Evolutionary conservation across 768 basidiomycete genomes (phyloP).

Genomic region (Infundibulicybe gibba): DNA sequence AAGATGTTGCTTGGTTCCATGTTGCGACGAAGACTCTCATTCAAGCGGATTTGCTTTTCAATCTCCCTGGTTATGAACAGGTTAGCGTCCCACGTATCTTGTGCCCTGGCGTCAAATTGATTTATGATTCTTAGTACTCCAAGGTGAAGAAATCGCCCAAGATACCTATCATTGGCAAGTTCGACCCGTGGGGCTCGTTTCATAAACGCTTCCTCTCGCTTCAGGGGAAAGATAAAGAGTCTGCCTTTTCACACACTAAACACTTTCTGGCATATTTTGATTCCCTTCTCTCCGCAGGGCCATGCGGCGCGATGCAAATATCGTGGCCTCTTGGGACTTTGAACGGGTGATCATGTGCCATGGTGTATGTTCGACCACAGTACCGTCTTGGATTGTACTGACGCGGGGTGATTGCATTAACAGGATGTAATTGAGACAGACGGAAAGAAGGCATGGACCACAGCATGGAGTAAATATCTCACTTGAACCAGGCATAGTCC

Average conservation of each 20-base stretch:
- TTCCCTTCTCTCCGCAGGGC: conserved; percentile 17
- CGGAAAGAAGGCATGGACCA: conserved; percentile 48
- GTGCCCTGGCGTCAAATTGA: neutral
- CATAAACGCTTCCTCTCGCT: conserved; percentile 24
- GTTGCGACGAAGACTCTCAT: conserved; percentile 60
- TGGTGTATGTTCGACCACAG: conserved; percentile 19
- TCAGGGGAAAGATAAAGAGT: conserved; percentile 26
- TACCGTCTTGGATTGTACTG: neutral
- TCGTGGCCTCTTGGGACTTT: conserved; percentile 65
- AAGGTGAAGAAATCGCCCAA: conserved; percentile 23
- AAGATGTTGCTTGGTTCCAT: conserved; percentile 82
- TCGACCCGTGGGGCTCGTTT: conserved; percentile 23
- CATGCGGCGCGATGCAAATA: conserved; percentile 57
- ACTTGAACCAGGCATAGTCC: neutral
- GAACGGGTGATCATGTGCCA: conserved; percentile 68
- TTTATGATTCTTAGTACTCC: conserved; percentile 22
- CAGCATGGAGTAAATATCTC: conserved; percentile 26
- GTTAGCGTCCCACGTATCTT: conserved; percentile 20
- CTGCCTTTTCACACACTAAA: conserved; percentile 9
- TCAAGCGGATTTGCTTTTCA: conserved; percentile 76
- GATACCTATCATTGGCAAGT: conserved; percentile 21
- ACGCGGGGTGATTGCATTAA: neutral
- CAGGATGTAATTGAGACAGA: conserved; percentile 53
- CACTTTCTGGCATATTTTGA: neutral
- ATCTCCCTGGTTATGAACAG: conserved; percentile 77